Base-by-base conservation (phyloP, 2,329 filamentous ascomycete genomes). In the Botrytis medusae region DNA sequence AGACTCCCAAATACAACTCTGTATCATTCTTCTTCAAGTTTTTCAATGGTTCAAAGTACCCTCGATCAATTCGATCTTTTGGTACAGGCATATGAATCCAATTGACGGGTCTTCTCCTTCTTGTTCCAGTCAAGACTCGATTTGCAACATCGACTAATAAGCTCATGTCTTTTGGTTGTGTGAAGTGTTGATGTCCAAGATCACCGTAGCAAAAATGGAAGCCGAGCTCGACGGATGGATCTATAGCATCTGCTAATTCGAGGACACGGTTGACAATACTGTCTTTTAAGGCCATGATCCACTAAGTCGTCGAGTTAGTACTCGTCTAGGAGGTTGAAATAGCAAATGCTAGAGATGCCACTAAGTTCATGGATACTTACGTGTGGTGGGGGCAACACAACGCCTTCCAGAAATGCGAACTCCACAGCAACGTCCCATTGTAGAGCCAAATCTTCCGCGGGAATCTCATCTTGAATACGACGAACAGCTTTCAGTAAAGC, bases 201-300 rank as follows among this genome's bases (percentile, higher is more conserved):
- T 86, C 84, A 20, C 85, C 85, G 75, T 86, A 86, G 78, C 85
- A 86, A 32, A 86, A 79, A 76, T 86, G 85, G 46, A 84, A 80
- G 0, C 84, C 85, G 71, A 86, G 63, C 57, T 84, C 80, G 1
- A 85, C 82, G 74, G 81, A 80, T 9, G 77, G 46, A 48, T 81
- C 77, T 7, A 85, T 79, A 14, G 76, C 76, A 12, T 76, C 75
- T 10, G 80, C 78, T 72, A 84, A 74, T 3, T 79, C 76, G 4
- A 77, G 70, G 14, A 83, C 74, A 20, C 83, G 79, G 9, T 81
- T 77, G 14, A 83, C 75, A 25, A 84, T 77, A 6, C 82, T 82
- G 34, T 81, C 73, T 62, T 80, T 79, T 22, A 82, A 74, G 7
- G 78, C 76, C 2, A 76, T 44, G 16, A 70, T 62, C 68, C 54